A percentile compares a stretch with the other conserved stretches of the same genome.
Evolutionary conservation across 345 rosid species (phyloP).

Genomic region (Gossypium longicalyx): DNA sequence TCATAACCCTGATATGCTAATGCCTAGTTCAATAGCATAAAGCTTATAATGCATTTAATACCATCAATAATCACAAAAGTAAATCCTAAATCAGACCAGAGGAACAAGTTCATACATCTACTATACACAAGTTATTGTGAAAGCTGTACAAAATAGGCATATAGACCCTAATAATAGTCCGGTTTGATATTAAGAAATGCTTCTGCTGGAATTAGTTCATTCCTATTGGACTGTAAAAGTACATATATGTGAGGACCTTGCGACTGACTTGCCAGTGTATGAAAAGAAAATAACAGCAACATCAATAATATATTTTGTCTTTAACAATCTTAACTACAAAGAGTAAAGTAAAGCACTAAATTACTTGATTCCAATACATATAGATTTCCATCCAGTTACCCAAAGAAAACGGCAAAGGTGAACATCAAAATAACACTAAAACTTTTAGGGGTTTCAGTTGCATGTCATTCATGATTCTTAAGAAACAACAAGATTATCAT

Average conservation of each 20-base stretch:
- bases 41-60: not conserved
- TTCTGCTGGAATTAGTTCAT: too few relatives aligned
- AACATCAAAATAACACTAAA: not conserved
- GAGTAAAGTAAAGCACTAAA: not conserved
- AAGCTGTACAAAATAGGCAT: too few relatives aligned
- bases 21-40: not conserved
- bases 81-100: not conserved
- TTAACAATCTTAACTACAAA: not conserved
- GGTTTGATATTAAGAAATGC: too few relatives aligned
- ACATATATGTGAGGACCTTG: not conserved
- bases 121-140: too few relatives aligned
- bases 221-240: too few relatives aligned
- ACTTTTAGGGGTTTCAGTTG: not conserved
- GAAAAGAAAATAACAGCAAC: not conserved
- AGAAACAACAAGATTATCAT: not conserved
- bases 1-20: not conserved
- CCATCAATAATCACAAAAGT: not conserved
- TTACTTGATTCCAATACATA: not conserved
- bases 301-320: not conserved
- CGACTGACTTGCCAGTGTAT: not conserved
- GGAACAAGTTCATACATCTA: too few relatives aligned
- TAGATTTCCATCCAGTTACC: not conserved
- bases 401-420: not conserved
- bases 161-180: too few relatives aligned
- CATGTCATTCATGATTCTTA: not conserved